These are phyloP conservation scores for Thalassiosira mediterranea DNA, from an alignment of 352 stramenopile genomes.

Conservation along the genomic window DNA sequence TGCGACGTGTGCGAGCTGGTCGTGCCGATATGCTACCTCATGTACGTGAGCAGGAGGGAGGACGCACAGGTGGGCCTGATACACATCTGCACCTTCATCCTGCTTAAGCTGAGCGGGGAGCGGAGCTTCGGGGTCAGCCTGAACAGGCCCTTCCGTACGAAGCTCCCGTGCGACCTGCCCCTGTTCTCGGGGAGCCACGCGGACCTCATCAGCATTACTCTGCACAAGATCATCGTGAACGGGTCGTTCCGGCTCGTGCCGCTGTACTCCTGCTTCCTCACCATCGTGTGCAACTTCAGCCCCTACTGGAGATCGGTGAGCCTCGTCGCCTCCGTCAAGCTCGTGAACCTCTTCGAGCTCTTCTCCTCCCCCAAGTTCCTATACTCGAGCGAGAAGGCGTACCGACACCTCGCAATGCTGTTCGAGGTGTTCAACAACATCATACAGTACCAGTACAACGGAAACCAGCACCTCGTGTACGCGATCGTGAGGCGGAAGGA, in stretches of 20 bases:
- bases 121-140: conserved; percentile 96
- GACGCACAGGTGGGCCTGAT: conserved; percentile 93
- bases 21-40: conserved; percentile 86
- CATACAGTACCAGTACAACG: conserved; percentile 98
- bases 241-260: conserved; percentile 95
- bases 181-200: conserved; percentile 95
- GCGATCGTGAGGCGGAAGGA: conserved; percentile 96
- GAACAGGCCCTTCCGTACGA: conserved; percentile 94
- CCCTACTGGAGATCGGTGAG: conserved; percentile 97
- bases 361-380: conserved; percentile 93
- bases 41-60: conserved; percentile 93
- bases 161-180: conserved; percentile 92
- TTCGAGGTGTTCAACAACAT: conserved; percentile 99
- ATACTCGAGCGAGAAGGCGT: conserved; percentile 94
- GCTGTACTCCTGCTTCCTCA: conserved; percentile 98
- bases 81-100: conserved; percentile 98
- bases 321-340: conserved; percentile 91
- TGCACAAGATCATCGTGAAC: conserved; percentile 98
- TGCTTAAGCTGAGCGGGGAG: conserved; percentile 96
- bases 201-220: conserved; percentile 95
- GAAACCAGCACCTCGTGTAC: conserved; percentile 97
- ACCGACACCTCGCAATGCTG: conserved; percentile 93
- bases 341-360: conserved; percentile 97
- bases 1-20: conserved; percentile 91
- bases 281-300: conserved; percentile 98